These are phyloP conservation scores for Ampelocalamus luodianensis DNA, from an alignment of 176 grass and related monocot species.

Conservation along the genomic window DNA sequence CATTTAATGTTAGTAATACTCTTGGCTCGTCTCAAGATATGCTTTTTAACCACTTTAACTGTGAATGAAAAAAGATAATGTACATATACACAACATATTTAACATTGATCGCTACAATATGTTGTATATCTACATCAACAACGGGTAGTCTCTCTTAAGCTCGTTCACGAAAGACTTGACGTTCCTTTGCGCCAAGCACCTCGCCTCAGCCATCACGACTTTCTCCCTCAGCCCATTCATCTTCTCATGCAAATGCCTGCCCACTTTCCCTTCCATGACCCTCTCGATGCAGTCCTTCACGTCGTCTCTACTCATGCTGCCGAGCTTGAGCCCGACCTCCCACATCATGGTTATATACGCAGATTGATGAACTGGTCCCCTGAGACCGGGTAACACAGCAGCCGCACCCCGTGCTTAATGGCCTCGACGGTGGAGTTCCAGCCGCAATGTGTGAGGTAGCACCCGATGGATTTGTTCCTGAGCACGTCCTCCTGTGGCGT, in stretches of 20 bases:
- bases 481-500: conserved; percentile 94
- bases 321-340: conserved; percentile 64
- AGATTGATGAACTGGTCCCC: conserved; percentile 93
- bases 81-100: neutral
- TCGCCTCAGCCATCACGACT: conserved; percentile 48
- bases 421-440: conserved; percentile 98
- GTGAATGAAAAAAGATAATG: neutral
- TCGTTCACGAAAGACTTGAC: conserved; percentile 56
- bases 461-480: conserved; percentile 54
- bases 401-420: conserved; percentile 59
- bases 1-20: too few relatives aligned
- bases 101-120: conserved; percentile 17
- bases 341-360: conserved; percentile 62
- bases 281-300: conserved; percentile 40
- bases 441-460: conserved; percentile 97
- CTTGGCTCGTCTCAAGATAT: neutral
- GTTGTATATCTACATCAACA: conserved; percentile 37
- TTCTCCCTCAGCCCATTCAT: conserved; percentile 46
- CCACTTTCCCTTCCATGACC: conserved; percentile 59
- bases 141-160: conserved; percentile 20
- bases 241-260: conserved; percentile 41
- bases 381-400: conserved; percentile 83
- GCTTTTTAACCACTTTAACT: neutral
- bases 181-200: conserved; percentile 42
- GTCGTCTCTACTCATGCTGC: neutral